These are phyloP conservation scores for Sporodiniella umbellata DNA, from an alignment of 371 early-diverging fungal genomes.

Conservation along the genomic window DNA sequence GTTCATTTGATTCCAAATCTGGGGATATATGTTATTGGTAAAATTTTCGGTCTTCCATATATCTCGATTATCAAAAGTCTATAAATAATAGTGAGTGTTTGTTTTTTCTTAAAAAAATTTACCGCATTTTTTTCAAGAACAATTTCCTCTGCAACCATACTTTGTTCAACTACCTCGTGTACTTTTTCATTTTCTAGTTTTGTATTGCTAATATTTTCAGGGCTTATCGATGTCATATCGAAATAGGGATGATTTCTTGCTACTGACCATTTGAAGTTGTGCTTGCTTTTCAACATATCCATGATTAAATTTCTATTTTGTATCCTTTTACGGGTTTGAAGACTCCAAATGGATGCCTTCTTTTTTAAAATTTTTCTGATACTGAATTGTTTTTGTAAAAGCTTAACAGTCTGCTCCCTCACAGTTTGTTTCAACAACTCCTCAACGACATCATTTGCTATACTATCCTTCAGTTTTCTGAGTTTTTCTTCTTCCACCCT, in stretches of 20 bases:
- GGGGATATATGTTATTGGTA: constrained; percentile 18
- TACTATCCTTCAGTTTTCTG: not conserved
- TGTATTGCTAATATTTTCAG: not conserved
- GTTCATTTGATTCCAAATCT: constrained; percentile 6
- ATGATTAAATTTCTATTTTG: constrained; percentile 4
- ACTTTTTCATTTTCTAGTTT: constrained; percentile 5
- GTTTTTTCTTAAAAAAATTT: not conserved
- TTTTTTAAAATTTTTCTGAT: not conserved
- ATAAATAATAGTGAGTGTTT: not conserved
- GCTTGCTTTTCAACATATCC: not conserved
- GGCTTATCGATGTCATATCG: too few species aligned
- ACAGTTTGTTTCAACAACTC: not conserved
- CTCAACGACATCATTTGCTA: not conserved
- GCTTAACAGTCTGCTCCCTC: not conserved
- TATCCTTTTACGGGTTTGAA: constrained; percentile 12
- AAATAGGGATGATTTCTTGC: constrained; percentile 3
- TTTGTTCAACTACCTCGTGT: not conserved
- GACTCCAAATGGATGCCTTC: constrained; percentile 1
- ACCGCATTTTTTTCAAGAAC: constrained; percentile 4
- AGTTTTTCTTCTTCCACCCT: constrained; percentile 2
- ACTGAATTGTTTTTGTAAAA: not conserved
- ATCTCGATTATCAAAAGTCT: not conserved
- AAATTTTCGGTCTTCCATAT: constrained; percentile 30
- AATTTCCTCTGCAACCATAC: constrained; percentile 5
- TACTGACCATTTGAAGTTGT: constrained; percentile 6